phyloP scores from a whole-genome alignment of 148 eudicot species.

The Agrostemma githago region DNA sequence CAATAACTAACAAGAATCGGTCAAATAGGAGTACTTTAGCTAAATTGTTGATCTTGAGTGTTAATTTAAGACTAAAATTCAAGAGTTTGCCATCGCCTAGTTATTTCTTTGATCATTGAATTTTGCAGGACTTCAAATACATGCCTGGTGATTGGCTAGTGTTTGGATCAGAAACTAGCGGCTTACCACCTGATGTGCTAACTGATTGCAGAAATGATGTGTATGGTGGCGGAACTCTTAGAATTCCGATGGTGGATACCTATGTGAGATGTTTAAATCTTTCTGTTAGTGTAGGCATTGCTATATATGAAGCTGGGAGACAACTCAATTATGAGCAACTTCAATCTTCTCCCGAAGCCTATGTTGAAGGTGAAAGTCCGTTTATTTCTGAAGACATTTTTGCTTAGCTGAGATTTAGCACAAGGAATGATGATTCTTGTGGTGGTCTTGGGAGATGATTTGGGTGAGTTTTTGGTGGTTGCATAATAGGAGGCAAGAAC shows the following conservation, averaged over 20 bases:
- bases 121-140: slow-evolving; percentile 65
- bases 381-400: slow-evolving; percentile 65
- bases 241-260: slow-evolving; percentile 91
- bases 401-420: slow-evolving; percentile 35
- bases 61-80: neutral
- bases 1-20: no score
- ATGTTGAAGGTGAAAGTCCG: slow-evolving; percentile 27
- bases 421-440: neutral
- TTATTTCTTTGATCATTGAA: neutral
- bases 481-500: neutral
- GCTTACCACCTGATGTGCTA: slow-evolving; percentile 75
- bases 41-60: no score
- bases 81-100: neutral
- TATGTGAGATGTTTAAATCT: slow-evolving; percentile 92
- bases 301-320: slow-evolving; percentile 88
- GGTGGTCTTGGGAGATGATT: neutral
- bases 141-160: slow-evolving; percentile 91
- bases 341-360: slow-evolving; percentile 35
- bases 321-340: slow-evolving; percentile 89
- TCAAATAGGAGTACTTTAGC: no score
- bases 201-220: slow-evolving; percentile 59
- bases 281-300: slow-evolving; percentile 95
- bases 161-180: slow-evolving; percentile 89
- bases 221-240: slow-evolving; percentile 65
- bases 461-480: neutral